Base-by-base conservation (phyloP, 148 eudicot genomes). In the Dianthus caryophyllus region DNA sequence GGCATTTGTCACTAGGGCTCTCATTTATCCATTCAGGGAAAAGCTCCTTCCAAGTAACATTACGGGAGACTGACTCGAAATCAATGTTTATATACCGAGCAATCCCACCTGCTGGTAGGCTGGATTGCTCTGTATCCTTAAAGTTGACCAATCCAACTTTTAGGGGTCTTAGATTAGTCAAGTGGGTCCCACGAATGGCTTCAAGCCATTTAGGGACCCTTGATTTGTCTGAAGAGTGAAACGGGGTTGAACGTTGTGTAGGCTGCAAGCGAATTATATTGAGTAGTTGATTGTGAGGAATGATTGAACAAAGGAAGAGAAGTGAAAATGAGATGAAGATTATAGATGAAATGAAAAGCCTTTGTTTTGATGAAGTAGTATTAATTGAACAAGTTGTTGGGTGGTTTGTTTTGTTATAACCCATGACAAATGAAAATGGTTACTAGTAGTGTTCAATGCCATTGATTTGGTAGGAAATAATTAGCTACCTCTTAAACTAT, bases 21-120 rank as follows among this genome's bases (percentile, higher is more conserved):
- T 90, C 93, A 11, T 85, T 73, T 18, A 87, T 78, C 97, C 88
- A 83, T 64, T 64, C 78, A 0, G 93, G 96, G 26, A 82, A 87
- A 8, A 87, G 68, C 17, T 78, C 74, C 53, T 71, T 46, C 95
- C 95, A 88, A 6, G 54, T 49, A 7, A 64, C 27, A 21, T 72
- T 55, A 5, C 55, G 15, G 0, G 65, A 71, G 25, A 81, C 83
- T 10, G 31, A 73, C 4, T 78, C 77, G 25, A 91, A 80, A 17
- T 71, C 6, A 5, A 88, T 76, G 9, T 15, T 59, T 2, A 78
- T 70, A 25, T 18, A 30, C 2, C 83, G 72, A 10, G 68, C 75
- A 13, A 75, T 20, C n/a, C 75, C 78, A 8, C 56, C 72, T 16
- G 76, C 17, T 26, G 56, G 59, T 10, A 65, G 55, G 39, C 36